Conservation (phyloP, 805 yeast genomes). For the Cyberlindnera amylophila region DNA sequence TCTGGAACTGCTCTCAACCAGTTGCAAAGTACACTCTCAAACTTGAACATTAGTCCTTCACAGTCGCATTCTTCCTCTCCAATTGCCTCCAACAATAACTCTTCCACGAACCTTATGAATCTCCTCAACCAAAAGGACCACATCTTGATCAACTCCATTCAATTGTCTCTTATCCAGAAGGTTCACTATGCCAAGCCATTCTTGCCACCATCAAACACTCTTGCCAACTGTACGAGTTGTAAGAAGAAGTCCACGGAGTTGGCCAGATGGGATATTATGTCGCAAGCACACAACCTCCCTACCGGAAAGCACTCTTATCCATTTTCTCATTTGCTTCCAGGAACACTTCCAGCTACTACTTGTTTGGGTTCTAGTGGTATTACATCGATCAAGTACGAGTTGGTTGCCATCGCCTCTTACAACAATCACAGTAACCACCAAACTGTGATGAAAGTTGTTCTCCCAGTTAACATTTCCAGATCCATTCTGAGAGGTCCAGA, state of each 20-base stretch:
- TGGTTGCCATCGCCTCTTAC: slow-evolving; percentile 56
- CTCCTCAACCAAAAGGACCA: slow-evolving; percentile 35
- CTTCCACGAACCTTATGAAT: slow-evolving; percentile 26
- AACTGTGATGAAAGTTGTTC: slow-evolving; percentile 38
- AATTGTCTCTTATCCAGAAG: slow-evolving; percentile 68
- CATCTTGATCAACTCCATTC: slow-evolving; percentile 52
- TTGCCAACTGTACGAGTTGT: slow-evolving; percentile 59
- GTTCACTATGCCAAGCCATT: slow-evolving; percentile 66
- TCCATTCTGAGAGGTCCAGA: slow-evolving; percentile 80
- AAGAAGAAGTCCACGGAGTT: slow-evolving; percentile 50
- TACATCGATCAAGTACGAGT: slow-evolving; percentile 64
- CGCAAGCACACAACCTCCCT: slow-evolving; percentile 52
- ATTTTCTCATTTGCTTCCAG: slow-evolving; percentile 84
- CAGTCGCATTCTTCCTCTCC: slow-evolving; percentile 23
- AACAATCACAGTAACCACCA: slow-evolving; percentile 34
- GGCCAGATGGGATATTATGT: slow-evolving; percentile 86
- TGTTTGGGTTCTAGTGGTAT: slow-evolving; percentile 48
- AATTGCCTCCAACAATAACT: slow-evolving; percentile 18
- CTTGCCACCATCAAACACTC: slow-evolving; percentile 44
- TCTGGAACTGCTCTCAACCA: slow-evolving; percentile 14
- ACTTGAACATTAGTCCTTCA: slow-evolving; percentile 25
- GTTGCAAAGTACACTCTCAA: slow-evolving; percentile 25
- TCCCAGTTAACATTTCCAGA: slow-evolving; percentile 73
- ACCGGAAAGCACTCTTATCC: slow-evolving; percentile 84
- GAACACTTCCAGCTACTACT: slow-evolving; percentile 77